phyloP scores from a whole-genome alignment of 148 eudicot species.

The Fagopyrum esculentum region DNA sequence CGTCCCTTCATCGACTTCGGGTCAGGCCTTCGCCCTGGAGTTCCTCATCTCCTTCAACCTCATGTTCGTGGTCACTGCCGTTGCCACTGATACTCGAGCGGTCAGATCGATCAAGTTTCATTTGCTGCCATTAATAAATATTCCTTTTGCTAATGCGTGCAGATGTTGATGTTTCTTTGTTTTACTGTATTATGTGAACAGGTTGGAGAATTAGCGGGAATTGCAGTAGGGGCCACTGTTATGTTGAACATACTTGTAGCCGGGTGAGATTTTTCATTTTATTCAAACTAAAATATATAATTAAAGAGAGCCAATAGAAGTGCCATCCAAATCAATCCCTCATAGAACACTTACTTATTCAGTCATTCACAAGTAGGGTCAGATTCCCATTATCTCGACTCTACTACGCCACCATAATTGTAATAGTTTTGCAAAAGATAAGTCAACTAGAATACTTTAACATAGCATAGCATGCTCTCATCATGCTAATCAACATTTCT shows the following conservation, averaged over 20 bases:
- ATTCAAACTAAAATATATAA: too few species aligned
- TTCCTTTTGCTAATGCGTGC: too few species aligned
- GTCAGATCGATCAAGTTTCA: constrained; percentile 22
- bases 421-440: not conserved
- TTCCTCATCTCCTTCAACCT: constrained; percentile 86
- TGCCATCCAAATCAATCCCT: too few species aligned
- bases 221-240: constrained; percentile 96
- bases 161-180: too few species aligned
- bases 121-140: too few species aligned
- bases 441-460: not conserved
- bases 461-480: not conserved
- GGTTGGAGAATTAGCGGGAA: constrained; percentile 97
- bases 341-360: too few species aligned
- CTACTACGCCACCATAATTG: not conserved
- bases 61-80: constrained; percentile 91
- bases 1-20: constrained; percentile 52
- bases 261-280: constrained; percentile 42
- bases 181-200: constrained; percentile 14
- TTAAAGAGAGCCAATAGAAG: too few species aligned
- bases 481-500: not conserved
- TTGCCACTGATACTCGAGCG: constrained; percentile 89
- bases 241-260: constrained; percentile 90
- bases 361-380: too few species aligned
- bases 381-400: not conserved
- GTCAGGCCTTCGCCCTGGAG: constrained; percentile 80